Conservation (phyloP, 1,284 basidiomycete species). For the Cutaneotrichosporon daszewskae region DNA sequence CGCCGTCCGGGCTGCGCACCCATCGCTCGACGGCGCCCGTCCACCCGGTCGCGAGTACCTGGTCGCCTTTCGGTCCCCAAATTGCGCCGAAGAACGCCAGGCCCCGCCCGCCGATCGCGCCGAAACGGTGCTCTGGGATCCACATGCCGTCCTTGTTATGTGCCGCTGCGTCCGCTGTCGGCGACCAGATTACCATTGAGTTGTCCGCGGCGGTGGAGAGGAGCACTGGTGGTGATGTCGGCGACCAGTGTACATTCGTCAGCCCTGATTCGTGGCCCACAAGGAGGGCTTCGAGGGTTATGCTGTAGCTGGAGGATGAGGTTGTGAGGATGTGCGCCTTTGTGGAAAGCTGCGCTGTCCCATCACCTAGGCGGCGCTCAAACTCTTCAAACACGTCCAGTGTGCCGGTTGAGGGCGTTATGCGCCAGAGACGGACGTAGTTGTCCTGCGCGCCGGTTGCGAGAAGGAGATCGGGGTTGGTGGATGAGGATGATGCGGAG, state of each 20-base stretch:
- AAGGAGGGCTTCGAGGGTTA: slow-evolving; percentile 84
- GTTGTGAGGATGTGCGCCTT: slow-evolving; percentile 70
- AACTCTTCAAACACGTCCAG: slow-evolving; percentile 81
- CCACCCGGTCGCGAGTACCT: slow-evolving; percentile 82
- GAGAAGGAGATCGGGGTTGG: slow-evolving; percentile 53
- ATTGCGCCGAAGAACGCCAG: slow-evolving; percentile 83
- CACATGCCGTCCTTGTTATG: slow-evolving; percentile 59
- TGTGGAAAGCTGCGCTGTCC: slow-evolving; percentile 72
- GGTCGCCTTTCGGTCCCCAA: slow-evolving; percentile 55
- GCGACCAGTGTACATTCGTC: slow-evolving; percentile 76
- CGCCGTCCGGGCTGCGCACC: slow-evolving; percentile 50
- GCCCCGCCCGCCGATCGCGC: slow-evolving; percentile 81
- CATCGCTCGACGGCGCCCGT: slow-evolving; percentile 85
- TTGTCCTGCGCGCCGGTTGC: slow-evolving; percentile 91
- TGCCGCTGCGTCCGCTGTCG: slow-evolving; percentile 34
- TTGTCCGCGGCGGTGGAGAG: slow-evolving; percentile 87
- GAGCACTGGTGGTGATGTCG: slow-evolving; percentile 51
- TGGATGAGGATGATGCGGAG: slow-evolving; percentile 15
- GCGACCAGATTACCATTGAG: slow-evolving; percentile 78
- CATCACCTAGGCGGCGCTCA: slow-evolving; percentile 65
- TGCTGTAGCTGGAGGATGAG: slow-evolving; percentile 56
- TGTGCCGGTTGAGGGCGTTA: slow-evolving; percentile 51
- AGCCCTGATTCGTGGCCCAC: slow-evolving; percentile 87
- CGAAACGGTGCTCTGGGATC: slow-evolving; percentile 83
- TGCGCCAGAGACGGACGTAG: slow-evolving; percentile 83